phyloP scores from a whole-genome alignment of 345 rosid species.

The Citropsis articulata region DNA sequence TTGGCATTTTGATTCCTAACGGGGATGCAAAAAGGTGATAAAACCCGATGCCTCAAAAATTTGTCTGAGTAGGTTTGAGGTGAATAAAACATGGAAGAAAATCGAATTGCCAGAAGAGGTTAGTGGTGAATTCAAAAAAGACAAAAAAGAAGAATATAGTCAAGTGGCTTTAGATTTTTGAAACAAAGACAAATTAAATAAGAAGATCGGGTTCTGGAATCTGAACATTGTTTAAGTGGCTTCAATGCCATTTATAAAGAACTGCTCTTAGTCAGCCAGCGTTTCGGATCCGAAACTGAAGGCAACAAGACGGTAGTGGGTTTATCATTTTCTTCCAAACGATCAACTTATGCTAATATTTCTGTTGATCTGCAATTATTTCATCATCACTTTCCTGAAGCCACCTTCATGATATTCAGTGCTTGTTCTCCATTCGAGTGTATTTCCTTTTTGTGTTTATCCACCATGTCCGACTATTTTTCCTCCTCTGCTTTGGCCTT shows the following conservation, averaged over 20 bases:
- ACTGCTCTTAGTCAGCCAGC: neutral
- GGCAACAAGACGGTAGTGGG: neutral
- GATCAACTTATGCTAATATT: neutral
- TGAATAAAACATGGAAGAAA: too few species aligned
- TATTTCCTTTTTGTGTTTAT: conserved; percentile 9
- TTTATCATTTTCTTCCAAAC: neutral
- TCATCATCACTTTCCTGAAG: conserved; percentile 16
- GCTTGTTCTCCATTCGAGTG: conserved; percentile 5
- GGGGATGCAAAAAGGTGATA: too few species aligned
- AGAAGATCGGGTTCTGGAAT: too few species aligned
- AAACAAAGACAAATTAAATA: too few species aligned
- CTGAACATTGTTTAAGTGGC: too few species aligned
- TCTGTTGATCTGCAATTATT: neutral
- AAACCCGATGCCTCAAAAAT: too few species aligned
- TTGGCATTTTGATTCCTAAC: too few species aligned
- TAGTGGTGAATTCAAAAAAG: too few species aligned
- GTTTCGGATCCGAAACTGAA: neutral
- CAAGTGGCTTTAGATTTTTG: neutral
- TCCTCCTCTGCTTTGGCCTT: conserved; percentile 17
- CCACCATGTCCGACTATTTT: conserved; percentile 22
- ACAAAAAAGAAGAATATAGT: neutral
- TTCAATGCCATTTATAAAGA: neutral
- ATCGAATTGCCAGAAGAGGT: too few species aligned
- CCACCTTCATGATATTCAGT: conserved; percentile 23
- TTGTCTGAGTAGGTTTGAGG: too few species aligned